Conservation (phyloP, 2,329 filamentous ascomycete species). For the Lachnellula cervina region DNA sequence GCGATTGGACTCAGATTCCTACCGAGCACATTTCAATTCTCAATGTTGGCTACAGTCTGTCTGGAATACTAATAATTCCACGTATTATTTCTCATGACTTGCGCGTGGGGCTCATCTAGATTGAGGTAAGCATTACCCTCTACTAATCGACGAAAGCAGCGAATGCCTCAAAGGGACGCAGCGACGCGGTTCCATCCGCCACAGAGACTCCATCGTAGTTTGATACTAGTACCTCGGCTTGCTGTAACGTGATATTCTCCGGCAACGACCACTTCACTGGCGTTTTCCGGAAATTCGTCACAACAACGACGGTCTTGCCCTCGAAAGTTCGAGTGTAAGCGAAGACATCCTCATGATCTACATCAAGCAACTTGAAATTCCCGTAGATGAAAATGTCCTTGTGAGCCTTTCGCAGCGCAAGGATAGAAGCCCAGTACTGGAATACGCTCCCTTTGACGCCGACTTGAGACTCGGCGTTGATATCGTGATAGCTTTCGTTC, state of each 20-base stretch:
- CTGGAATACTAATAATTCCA: too few species aligned
- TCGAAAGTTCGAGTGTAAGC: conserved; percentile 38
- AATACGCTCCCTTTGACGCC: conserved; percentile 48
- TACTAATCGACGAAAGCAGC: conserved; percentile 12
- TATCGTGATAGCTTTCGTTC: conserved; percentile 55
- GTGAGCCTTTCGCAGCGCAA: conserved; percentile 56
- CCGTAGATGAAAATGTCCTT: conserved; percentile 65
- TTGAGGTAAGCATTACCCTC: too few species aligned
- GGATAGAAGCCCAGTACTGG: conserved; percentile 55
- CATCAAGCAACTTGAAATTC: conserved; percentile 50
- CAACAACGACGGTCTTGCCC: conserved; percentile 16
- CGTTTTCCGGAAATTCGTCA: conserved; percentile 18
- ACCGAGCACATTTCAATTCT: too few species aligned
- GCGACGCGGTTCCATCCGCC: conserved; percentile 1
- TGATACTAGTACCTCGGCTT: conserved; percentile 9
- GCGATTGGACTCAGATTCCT: too few species aligned
- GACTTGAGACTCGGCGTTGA: conserved; percentile 58
- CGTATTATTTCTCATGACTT: too few species aligned
- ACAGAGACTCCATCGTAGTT: conserved; percentile 11
- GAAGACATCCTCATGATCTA: conserved; percentile 50
- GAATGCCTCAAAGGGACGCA: conserved; percentile 22
- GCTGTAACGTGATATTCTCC: not conserved
- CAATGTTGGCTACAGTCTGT: too few species aligned
- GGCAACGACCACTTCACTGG: conserved; percentile 17
- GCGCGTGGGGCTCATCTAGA: too few species aligned